Conservation (phyloP, 164 flowering plant species). For the Sedum album region DNA sequence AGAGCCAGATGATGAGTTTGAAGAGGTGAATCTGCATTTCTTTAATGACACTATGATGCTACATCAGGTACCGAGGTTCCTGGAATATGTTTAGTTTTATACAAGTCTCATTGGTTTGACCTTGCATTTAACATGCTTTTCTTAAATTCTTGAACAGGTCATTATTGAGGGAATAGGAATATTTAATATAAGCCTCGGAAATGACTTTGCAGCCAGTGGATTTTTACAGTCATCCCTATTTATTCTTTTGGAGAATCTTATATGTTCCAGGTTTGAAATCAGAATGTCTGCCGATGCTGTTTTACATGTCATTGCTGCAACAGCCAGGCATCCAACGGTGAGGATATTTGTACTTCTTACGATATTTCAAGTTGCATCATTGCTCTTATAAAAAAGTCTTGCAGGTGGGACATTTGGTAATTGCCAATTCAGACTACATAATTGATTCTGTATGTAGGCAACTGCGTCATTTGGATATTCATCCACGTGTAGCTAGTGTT, state of each 20-base stretch:
- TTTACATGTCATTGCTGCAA: slow-evolving; percentile 48
- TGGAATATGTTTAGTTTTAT: neutral
- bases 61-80: slow-evolving; percentile 57
- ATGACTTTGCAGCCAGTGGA: slow-evolving; percentile 62
- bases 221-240: slow-evolving; percentile 86
- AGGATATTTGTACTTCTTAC: slow-evolving; percentile 17
- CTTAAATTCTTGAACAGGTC: slow-evolving; percentile 48
- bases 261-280: slow-evolving; percentile 61
- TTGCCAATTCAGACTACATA: slow-evolving; percentile 85
- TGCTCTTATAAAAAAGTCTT: slow-evolving; percentile 11
- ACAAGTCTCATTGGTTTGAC: neutral
- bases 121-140: slow-evolving; percentile 10
- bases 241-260: slow-evolving; percentile 74
- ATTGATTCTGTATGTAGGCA: slow-evolving; percentile 88
- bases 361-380: neutral
- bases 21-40: slow-evolving; percentile 38
- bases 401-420: slow-evolving; percentile 80
- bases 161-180: slow-evolving; percentile 86
- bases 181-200: slow-evolving; percentile 63
- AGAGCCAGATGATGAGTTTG: slow-evolving; percentile 33
- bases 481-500: slow-evolving; percentile 80
- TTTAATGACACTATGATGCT: slow-evolving; percentile 60
- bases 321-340: slow-evolving; percentile 66
- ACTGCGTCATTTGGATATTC: slow-evolving; percentile 80
- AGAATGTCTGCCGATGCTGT: slow-evolving; percentile 76